phyloP scores from a whole-genome alignment of 306 rosid genomes.

The Citrullus colocynthis region DNA sequence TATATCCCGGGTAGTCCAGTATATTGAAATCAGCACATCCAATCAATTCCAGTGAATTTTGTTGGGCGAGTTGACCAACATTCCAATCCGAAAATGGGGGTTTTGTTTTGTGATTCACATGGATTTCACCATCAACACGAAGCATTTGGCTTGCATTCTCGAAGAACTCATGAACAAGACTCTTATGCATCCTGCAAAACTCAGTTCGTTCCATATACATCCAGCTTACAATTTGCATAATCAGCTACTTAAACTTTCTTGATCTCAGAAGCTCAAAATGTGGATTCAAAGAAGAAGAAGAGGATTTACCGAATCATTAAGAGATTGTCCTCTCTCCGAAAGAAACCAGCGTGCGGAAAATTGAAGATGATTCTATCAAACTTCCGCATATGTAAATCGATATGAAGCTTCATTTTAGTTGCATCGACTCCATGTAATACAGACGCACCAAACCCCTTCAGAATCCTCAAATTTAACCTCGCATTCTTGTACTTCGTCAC shows the following conservation, averaged over 20 bases:
- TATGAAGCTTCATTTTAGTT: slow-evolving; percentile 29
- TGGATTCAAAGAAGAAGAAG: background rate
- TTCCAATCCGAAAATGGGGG: slow-evolving; percentile 28
- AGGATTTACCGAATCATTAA: slow-evolving; percentile 24
- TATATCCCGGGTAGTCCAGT: slow-evolving; percentile 37
- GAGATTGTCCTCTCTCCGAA: slow-evolving; percentile 13
- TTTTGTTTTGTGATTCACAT: slow-evolving; percentile 42
- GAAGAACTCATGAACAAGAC: slow-evolving; percentile 35
- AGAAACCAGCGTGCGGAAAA: slow-evolving; percentile 60
- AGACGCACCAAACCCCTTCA: background rate
- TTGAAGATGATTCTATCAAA: slow-evolving; percentile 45
- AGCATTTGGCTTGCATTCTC: slow-evolving; percentile 36
- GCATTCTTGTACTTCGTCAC: background rate
- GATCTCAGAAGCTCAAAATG: background rate
- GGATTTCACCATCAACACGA: slow-evolving; percentile 37
- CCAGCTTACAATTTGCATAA: background rate
- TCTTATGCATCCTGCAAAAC: slow-evolving; percentile 33
- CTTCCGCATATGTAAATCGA: background rate
- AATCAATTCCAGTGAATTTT: slow-evolving; percentile 12
- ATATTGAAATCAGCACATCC: slow-evolving; percentile 26
- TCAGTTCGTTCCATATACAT: background rate
- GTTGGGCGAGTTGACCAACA: slow-evolving; percentile 15
- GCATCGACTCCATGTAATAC: slow-evolving; percentile 30
- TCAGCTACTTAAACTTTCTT: background rate
- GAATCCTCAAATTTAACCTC: background rate